Conservation (phyloP, 163 green algal genomes). For the Chlamydomonas reinhardtii region DNA sequence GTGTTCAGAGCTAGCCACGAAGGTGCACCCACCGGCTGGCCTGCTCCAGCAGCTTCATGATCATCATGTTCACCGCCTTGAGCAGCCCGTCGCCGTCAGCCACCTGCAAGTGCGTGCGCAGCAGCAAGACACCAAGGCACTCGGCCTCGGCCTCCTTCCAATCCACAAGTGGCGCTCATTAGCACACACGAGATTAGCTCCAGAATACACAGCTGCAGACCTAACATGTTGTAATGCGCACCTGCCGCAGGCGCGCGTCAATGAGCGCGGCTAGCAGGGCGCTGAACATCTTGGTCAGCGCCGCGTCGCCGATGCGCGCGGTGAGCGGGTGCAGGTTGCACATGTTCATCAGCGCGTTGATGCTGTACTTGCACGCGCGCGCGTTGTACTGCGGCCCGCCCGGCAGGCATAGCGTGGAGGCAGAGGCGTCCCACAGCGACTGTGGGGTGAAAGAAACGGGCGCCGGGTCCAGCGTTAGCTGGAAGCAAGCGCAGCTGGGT, state of each 20-base stretch:
- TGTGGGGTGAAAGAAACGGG: not conserved
- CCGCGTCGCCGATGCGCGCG: not conserved
- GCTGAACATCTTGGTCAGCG: slow-evolving; percentile 16
- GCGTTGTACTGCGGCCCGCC: slow-evolving; percentile 40
- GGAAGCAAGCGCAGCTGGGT: too few relatives aligned
- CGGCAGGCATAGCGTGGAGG: slow-evolving; percentile 40
- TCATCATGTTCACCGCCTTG: slow-evolving; percentile 95
- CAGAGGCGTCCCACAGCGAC: slow-evolving; percentile 60
- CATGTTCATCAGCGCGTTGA: slow-evolving; percentile 95
- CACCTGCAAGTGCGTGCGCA: slow-evolving; percentile 48
- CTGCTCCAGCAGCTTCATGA: slow-evolving; percentile 94
- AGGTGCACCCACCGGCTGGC: slow-evolving; percentile 64
- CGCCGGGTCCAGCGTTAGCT: too few relatives aligned
- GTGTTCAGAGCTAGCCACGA: too few relatives aligned
- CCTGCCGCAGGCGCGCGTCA: slow-evolving; percentile 72
- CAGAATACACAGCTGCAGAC: too few relatives aligned
- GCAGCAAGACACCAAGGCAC: not conserved
- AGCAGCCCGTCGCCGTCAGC: slow-evolving; percentile 87
- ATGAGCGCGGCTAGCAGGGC: slow-evolving; percentile 84
- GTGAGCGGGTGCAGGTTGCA: slow-evolving; percentile 49
- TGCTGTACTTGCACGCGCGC: slow-evolving; percentile 90
- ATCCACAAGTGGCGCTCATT: too few relatives aligned
- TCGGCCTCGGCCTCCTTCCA: too few relatives aligned
- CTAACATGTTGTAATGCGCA: not conserved
- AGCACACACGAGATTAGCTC: too few relatives aligned